Conservation (phyloP, 2,329 filamentous ascomycete species). For the Ascochyta clinopodiicola region DNA sequence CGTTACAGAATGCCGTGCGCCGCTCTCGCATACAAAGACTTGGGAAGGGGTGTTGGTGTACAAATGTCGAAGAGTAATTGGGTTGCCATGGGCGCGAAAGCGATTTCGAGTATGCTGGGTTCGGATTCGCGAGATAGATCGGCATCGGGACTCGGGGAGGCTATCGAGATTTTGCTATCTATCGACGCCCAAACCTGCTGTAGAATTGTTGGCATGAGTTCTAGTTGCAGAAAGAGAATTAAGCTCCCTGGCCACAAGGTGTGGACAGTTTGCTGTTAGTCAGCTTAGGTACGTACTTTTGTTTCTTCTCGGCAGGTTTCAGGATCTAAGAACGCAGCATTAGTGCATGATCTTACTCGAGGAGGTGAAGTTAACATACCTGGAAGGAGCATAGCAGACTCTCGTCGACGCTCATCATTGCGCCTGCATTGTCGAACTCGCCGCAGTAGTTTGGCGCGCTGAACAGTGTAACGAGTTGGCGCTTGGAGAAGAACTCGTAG, state of each 20-base stretch:
- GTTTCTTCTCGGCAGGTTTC: slow-evolving; percentile 99
- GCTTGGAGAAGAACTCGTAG: slow-evolving; percentile 99
- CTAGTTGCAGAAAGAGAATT: slow-evolving; percentile 52
- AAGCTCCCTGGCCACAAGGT: slow-evolving; percentile 71
- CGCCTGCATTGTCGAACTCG: slow-evolving; percentile 98
- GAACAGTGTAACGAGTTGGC: slow-evolving; percentile 95
- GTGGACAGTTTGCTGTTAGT: slow-evolving; percentile 73
- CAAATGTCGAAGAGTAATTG: slow-evolving; percentile 38
- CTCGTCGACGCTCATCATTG: slow-evolving; percentile 99
- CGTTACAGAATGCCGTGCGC: slow-evolving; percentile 25
- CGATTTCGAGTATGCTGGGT: slow-evolving; percentile 41
- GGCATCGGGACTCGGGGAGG: slow-evolving; percentile 41
- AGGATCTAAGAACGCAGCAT: slow-evolving; percentile 70
- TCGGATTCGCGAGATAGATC: slow-evolving; percentile 39
- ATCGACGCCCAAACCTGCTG: slow-evolving; percentile 97
- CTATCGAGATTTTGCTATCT: slow-evolving; percentile 51
- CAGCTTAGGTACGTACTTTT: slow-evolving; percentile 94
- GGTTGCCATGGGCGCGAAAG: slow-evolving; percentile 42
- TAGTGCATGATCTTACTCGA: slow-evolving; percentile 17
- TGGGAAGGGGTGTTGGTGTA: slow-evolving; percentile 32
- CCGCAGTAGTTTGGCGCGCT: slow-evolving; percentile 99
- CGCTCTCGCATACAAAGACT: slow-evolving; percentile 29
- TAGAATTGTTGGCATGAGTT: slow-evolving; percentile 57
- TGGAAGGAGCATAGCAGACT: slow-evolving; percentile 99
- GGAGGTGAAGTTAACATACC: slow-evolving; percentile 58